Conservation (phyloP, 1,284 basidiomycete species). For the Apiotrichum montevideense region DNA sequence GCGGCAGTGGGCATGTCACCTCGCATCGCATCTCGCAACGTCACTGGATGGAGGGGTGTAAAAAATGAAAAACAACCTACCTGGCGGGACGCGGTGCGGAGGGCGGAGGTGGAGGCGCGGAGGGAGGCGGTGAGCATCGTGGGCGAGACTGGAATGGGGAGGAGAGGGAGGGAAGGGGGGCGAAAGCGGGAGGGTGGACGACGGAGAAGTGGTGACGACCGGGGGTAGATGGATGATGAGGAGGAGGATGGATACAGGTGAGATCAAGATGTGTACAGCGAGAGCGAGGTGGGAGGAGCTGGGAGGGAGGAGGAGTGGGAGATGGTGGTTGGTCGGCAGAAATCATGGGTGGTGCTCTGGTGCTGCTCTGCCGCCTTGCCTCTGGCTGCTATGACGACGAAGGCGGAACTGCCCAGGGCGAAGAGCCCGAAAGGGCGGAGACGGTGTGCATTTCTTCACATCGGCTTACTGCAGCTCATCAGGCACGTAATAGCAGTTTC, state of each 20-base stretch:
- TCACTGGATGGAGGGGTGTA: not conserved
- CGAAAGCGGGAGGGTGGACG: not conserved
- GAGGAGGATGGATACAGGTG: not conserved
- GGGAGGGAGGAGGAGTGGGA: too few species aligned
- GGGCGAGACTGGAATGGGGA: not conserved
- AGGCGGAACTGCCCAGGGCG: too few species aligned
- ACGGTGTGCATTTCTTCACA: too few species aligned
- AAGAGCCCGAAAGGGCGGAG: too few species aligned
- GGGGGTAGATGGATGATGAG: not conserved
- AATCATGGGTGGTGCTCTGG: too few species aligned
- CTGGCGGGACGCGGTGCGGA: slow-evolving; percentile 23
- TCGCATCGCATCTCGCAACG: not conserved
- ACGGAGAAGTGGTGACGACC: not conserved
- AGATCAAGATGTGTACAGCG: too few species aligned
- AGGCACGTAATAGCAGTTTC: too few species aligned
- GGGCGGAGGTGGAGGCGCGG: slow-evolving; percentile 25
- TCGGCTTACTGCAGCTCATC: too few species aligned
- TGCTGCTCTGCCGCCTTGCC: too few species aligned
- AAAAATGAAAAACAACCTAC: slow-evolving; percentile 1
- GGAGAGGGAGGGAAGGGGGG: slow-evolving; percentile 4
- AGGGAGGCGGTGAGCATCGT: slow-evolving; percentile 33
- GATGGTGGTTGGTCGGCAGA: too few species aligned
- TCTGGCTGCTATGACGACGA: too few species aligned
- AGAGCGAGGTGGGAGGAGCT: too few species aligned
- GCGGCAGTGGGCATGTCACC: not conserved